A percentile compares a stretch with the other conserved stretches of the same genome.
Evolutionary conservation across 176 grass and related monocot genomes (phyloP).

Genomic region (Zea mays): DNA sequence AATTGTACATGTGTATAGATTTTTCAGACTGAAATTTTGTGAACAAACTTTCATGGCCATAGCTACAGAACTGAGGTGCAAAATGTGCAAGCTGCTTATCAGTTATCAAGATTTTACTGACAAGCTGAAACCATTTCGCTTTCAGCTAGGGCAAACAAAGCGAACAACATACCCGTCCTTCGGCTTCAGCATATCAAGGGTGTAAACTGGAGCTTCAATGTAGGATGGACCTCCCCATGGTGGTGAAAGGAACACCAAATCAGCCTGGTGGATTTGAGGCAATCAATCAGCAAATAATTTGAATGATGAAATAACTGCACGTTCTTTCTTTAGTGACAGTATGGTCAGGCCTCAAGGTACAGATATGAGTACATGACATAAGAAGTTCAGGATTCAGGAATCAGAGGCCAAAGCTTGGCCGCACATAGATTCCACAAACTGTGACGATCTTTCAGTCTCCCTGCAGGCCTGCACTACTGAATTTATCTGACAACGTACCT

Average conservation of each 20-base stretch:
- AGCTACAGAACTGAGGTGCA: neutral
- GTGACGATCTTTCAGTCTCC: neutral
- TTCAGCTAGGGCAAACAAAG: neutral
- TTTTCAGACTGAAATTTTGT: neutral
- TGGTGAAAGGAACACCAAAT: constrained; percentile 74
- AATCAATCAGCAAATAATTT: constrained; percentile 21
- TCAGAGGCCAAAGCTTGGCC: neutral
- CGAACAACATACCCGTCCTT: constrained; percentile 52
- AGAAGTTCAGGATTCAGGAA: neutral
- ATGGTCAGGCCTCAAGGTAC: neutral
- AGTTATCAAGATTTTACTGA: neutral
- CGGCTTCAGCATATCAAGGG: constrained; percentile 69
- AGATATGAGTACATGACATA: neutral
- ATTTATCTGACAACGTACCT: constrained; percentile 15
- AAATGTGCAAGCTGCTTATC: neutral
- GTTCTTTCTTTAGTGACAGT: neutral
- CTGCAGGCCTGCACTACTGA: neutral
- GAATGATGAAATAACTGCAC: neutral
- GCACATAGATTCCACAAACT: neutral
- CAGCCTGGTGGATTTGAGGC: constrained; percentile 41
- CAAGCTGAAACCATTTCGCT: neutral
- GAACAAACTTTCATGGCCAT: neutral
- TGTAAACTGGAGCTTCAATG: constrained; percentile 41
- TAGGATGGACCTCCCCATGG: constrained; percentile 84
- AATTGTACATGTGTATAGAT: neutral